These are phyloP conservation scores for Kalmusia sp. DNA, from an alignment of 2,329 filamentous ascomycete genomes.

Conservation along the genomic window DNA sequence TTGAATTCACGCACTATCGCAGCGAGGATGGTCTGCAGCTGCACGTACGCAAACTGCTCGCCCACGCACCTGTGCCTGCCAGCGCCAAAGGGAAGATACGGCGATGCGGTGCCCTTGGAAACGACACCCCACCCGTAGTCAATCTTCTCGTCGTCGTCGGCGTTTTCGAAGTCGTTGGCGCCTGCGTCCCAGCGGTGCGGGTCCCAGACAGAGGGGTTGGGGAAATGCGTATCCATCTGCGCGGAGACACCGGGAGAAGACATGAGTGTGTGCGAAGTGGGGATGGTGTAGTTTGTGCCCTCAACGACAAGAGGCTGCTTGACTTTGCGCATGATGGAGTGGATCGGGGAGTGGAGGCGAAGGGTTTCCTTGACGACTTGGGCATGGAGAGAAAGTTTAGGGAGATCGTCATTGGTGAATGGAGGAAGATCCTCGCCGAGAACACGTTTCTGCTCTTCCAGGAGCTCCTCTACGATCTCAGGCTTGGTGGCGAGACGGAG, in stretches of 20 bases:
- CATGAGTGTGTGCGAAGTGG: slow-evolving; percentile 80
- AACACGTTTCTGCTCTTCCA: slow-evolving; percentile 77
- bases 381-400: slow-evolving; percentile 80
- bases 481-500: slow-evolving; percentile 80
- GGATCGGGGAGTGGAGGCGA: slow-evolving; percentile 88
- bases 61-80: slow-evolving; percentile 94
- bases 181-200: slow-evolving; percentile 87
- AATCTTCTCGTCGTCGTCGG: slow-evolving; percentile 74
- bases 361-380: slow-evolving; percentile 92
- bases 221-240: slow-evolving; percentile 76
- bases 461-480: slow-evolving; percentile 79
- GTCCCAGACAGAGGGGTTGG: slow-evolving; percentile 82
- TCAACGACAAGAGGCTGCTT: slow-evolving; percentile 86
- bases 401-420: slow-evolving; percentile 78
- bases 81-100: slow-evolving; percentile 93
- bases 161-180: slow-evolving; percentile 54
- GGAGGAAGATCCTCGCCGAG: slow-evolving; percentile 78
- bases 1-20: slow-evolving; percentile 80
- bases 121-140: slow-evolving; percentile 95
- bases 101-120: slow-evolving; percentile 86
- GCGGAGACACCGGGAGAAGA: slow-evolving; percentile 85
- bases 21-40: slow-evolving; percentile 84
- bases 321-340: slow-evolving; percentile 92
- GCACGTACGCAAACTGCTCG: slow-evolving; percentile 94
- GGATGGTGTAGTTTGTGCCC: slow-evolving; percentile 82